These are phyloP conservation scores for Dalbergia cochinchinensis DNA, from an alignment of 306 rosid species.

Conservation along the genomic window DNA sequence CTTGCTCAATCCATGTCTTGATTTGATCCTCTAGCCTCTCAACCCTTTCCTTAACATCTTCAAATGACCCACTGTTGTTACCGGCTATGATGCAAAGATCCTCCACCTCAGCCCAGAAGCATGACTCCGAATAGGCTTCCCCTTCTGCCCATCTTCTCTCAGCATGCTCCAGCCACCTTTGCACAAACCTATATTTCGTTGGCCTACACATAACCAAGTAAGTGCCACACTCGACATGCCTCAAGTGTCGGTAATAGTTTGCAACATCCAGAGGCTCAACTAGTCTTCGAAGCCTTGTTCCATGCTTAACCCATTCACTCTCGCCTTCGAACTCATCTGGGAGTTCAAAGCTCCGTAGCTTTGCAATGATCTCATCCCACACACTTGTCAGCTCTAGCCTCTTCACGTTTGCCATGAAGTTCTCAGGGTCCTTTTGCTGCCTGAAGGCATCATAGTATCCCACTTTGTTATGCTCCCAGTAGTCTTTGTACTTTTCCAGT, in stretches of 20 bases:
- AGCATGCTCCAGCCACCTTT: conserved; percentile 70
- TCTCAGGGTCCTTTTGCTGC: conserved; percentile 48
- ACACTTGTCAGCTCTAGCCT: conserved; percentile 61
- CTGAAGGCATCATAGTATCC: conserved; percentile 78
- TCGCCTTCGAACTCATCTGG: conserved; percentile 72
- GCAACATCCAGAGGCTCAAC: conserved; percentile 81
- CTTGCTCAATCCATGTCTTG: too few relatives aligned
- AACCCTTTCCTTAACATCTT: conserved; percentile 19
- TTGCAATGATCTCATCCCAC: conserved; percentile 73
- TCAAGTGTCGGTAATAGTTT: conserved; percentile 70
- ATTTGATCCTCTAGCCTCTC: conserved; percentile 36
- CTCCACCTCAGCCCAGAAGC: conserved; percentile 82
- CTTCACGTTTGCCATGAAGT: conserved; percentile 67
- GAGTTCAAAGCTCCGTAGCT: conserved; percentile 58
- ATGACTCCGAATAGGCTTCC: conserved; percentile 50
- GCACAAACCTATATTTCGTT: conserved; percentile 57
- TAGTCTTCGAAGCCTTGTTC: conserved; percentile 59
- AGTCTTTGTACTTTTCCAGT: conserved; percentile 47
- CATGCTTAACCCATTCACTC: conserved; percentile 51
- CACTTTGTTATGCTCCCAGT: neutral
- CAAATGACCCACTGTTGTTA: neutral
- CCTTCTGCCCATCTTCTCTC: neutral
- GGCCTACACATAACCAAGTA: conserved; percentile 66
- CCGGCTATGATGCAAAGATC: conserved; percentile 45
- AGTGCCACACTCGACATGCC: conserved; percentile 54